Conservation (phyloP, 805 yeast genomes). For the Cyberlindnera euphorbiae region DNA sequence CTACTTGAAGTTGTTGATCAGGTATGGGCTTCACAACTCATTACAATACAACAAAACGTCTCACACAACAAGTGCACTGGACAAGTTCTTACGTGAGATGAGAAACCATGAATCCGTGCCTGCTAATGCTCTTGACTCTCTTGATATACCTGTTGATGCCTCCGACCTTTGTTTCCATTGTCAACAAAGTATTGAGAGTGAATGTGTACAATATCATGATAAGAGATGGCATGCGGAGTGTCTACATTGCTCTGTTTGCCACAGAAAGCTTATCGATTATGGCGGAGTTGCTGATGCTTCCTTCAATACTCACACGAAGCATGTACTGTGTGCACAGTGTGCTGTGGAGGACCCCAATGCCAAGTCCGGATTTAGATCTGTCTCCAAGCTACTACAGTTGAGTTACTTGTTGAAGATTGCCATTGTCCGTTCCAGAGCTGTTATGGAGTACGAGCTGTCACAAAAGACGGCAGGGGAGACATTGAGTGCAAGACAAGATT, state of each 20-base stretch:
- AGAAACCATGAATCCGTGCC: constrained; percentile 41
- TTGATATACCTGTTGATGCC: constrained; percentile 51
- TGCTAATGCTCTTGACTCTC: constrained; percentile 29
- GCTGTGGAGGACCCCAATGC: constrained; percentile 46
- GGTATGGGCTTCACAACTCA: constrained; percentile 76
- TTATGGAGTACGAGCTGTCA: constrained; percentile 39
- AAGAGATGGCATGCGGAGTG: constrained; percentile 83
- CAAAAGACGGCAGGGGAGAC: constrained; percentile 8
- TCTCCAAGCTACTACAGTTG: constrained; percentile 69
- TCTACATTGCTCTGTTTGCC: constrained; percentile 60
- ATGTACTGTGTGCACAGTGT: constrained; percentile 61
- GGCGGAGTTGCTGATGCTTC: constrained; percentile 44
- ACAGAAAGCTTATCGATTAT: constrained; percentile 32
- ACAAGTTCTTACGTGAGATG: constrained; percentile 53
- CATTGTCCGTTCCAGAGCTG: constrained; percentile 62
- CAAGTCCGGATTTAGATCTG: constrained; percentile 50
- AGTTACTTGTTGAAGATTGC: constrained; percentile 80
- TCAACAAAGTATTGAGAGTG: constrained; percentile 73
- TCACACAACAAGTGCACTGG: constrained; percentile 56
- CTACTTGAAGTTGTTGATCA: constrained; percentile 76
- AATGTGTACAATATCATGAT: constrained; percentile 59
- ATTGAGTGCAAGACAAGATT: constrained; percentile 4
- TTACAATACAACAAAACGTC: constrained; percentile 57
- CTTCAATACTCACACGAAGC: constrained; percentile 28
- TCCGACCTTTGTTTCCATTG: constrained; percentile 77